Evolutionary conservation across 164 flowering plant genomes (phyloP), one percentile per base, ranked within the genome.

Genomic region (Aristolochia californica): DNA sequence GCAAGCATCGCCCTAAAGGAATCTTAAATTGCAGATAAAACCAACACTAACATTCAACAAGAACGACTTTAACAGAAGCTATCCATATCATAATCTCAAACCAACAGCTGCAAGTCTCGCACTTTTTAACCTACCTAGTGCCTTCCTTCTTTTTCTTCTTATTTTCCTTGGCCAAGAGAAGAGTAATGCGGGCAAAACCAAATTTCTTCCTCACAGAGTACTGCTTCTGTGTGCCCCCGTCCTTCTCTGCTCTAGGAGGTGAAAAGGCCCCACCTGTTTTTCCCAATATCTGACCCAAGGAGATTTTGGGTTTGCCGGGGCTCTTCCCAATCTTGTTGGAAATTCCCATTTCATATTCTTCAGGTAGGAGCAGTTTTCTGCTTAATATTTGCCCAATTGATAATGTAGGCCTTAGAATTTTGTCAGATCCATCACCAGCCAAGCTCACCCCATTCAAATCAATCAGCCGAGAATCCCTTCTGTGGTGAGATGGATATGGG

Each of bases 361-460:
- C 88, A 17, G 84, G 77, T 18, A 78, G 49, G 23, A 76, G 76
- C 62, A 93, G 73, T 73, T 89, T 93, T 72, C 79, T 66, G 76
- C 90, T 87, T 60, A 89, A 72, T 56, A 89, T 93, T 69, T 93
- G 93, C 34, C 96, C 99, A 8, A 93, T 89, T 23, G 97, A 93
- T 30, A 89, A 48, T 14, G 97, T 85, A 10, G 87, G 78, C 68
- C 67, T 80, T 57, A 83, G 52, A 59, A 70, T 80, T 15, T 85
- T 88, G 40, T 55, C 74, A 26, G 76, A 50, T 14, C 67, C 79
- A 28, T 84, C 85, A 45, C 27, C 64, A 2, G 50, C 71, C 50
- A 80, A 43, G 57, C 73, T 73, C 57, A 74, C 43, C 22, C 85
- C 87, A 66, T 81, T 81, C 1, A 81, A 77, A 68, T 86, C 90